Conservation (phyloP, 352 stramenopile species). For the Phytophthora lateralis region DNA sequence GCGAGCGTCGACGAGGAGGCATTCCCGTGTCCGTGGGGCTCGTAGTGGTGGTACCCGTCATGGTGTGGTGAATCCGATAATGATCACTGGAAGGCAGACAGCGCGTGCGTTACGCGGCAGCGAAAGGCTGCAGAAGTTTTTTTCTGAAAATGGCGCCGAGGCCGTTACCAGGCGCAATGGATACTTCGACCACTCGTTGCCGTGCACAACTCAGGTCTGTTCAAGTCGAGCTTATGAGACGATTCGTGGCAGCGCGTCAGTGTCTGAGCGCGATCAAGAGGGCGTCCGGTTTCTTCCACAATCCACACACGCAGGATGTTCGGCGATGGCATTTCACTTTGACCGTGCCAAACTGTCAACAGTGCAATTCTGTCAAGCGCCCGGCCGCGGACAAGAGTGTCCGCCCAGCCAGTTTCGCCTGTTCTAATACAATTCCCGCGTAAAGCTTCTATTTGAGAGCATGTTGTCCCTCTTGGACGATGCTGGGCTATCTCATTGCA, state of each 20-base stretch:
- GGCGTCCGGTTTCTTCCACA: constrained; percentile 24
- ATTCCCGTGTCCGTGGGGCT: constrained; percentile 5
- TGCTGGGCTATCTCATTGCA: too few relatives aligned
- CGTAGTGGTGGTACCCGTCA: constrained; percentile 6
- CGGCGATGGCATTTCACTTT: too few relatives aligned
- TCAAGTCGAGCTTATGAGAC: constrained; percentile 12
- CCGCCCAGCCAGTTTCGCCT: too few relatives aligned
- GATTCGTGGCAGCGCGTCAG: constrained; percentile 10
- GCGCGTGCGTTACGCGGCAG: constrained; percentile 9
- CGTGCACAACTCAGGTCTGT: constrained; percentile 2
- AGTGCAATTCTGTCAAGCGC: too few relatives aligned
- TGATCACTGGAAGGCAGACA: constrained; percentile 22
- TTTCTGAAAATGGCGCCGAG: constrained; percentile 14
- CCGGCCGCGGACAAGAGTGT: too few relatives aligned
- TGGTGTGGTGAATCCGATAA: constrained; percentile 26
- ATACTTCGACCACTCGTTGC: constrained; percentile 1
- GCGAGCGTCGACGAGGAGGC: constrained; percentile 21
- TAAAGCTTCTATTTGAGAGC: not conserved
- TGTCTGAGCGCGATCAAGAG: constrained; percentile 13
- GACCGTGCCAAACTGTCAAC: too few relatives aligned
- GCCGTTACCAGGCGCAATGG: constrained; percentile 1
- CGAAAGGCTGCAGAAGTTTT: constrained; percentile 34
- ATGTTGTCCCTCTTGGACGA: too few relatives aligned
- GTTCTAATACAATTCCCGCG: too few relatives aligned
- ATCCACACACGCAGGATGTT: constrained; percentile 12